phyloP scores from a whole-genome alignment of 805 yeast species.

The Candida methanosorbosa region DNA sequence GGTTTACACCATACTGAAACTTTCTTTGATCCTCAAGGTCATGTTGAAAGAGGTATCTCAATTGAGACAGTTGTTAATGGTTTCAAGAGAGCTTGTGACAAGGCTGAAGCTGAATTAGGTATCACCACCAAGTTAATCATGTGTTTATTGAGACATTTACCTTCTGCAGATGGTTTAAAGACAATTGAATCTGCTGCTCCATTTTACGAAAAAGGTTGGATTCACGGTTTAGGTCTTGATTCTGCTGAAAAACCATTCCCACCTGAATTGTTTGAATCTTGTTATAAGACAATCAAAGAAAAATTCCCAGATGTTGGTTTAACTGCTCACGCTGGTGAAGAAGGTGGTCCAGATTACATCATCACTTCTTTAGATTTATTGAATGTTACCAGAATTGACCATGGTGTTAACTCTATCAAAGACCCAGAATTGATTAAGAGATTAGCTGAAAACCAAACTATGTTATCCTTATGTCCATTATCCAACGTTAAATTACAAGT shows the following conservation, averaged over 20 bases:
- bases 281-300: constrained; percentile 42
- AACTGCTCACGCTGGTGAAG: constrained; percentile 89
- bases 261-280: constrained; percentile 58
- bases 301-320: constrained; percentile 46
- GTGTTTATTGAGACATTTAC: constrained; percentile 75
- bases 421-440: constrained; percentile 45
- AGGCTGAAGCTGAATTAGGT: constrained; percentile 51
- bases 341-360: constrained; percentile 71
- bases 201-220: constrained; percentile 46
- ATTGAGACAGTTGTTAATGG: constrained; percentile 58
- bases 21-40: constrained; percentile 83
- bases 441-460: constrained; percentile 43
- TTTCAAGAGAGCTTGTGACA: constrained; percentile 56
- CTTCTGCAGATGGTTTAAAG: constrained; percentile 47
- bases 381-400: constrained; percentile 67
- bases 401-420: constrained; percentile 61
- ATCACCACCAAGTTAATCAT: constrained; percentile 66
- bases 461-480: constrained; percentile 71
- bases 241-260: constrained; percentile 76
- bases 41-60: constrained; percentile 55
- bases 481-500: constrained; percentile 72
- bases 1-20: constrained; percentile 66
- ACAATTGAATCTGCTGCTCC: constrained; percentile 46
- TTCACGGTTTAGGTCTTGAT: constrained; percentile 76
- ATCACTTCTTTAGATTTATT: constrained; percentile 47